phyloP scores from a whole-genome alignment of 768 basidiomycete genomes.

The Phanerodontia chrysosporium region DNA sequence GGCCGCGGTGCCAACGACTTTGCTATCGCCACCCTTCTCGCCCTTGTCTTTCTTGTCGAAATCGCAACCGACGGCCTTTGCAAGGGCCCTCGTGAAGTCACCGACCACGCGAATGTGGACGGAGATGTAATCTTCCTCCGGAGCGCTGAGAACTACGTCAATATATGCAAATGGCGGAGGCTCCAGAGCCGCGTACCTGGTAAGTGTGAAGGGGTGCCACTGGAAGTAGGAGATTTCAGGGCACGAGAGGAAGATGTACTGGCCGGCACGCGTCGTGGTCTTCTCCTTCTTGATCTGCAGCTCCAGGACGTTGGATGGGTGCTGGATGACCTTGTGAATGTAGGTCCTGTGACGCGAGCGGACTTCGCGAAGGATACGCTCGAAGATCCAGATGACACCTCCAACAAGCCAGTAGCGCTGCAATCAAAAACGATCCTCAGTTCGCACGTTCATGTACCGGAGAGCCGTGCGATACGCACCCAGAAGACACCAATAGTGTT shows the following conservation, averaged over 20 bases:
- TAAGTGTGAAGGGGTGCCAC: constrained; percentile 97
- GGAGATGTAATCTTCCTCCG: constrained; percentile 93
- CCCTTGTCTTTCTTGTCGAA: constrained; percentile 53
- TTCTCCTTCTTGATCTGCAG: constrained; percentile 97
- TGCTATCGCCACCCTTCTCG: constrained; percentile 47
- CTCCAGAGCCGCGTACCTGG: constrained; percentile 44
- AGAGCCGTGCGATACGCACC: constrained; percentile 43
- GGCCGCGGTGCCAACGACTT: constrained; percentile 53
- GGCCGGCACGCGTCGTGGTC: constrained; percentile 76
- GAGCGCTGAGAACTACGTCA: constrained; percentile 51
- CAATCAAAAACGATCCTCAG: constrained; percentile 5
- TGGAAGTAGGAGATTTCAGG: constrained; percentile 93
- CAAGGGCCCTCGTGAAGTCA: constrained; percentile 83
- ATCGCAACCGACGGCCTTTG: constrained; percentile 80
- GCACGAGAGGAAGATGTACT: constrained; percentile 90
- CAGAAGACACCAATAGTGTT: constrained; percentile 92
- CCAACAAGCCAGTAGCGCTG: constrained; percentile 90
- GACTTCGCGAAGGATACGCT: constrained; percentile 90
- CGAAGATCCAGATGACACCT: constrained; percentile 78
- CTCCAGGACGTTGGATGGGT: constrained; percentile 92
- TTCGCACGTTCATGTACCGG: not conserved
- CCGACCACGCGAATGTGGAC: constrained; percentile 92
- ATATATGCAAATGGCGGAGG: not conserved
- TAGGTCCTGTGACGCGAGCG: constrained; percentile 88
- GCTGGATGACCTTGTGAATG: constrained; percentile 92